phyloP scores from a whole-genome alignment of 768 basidiomycete species.

The Fomitopsis pulvina region DNA sequence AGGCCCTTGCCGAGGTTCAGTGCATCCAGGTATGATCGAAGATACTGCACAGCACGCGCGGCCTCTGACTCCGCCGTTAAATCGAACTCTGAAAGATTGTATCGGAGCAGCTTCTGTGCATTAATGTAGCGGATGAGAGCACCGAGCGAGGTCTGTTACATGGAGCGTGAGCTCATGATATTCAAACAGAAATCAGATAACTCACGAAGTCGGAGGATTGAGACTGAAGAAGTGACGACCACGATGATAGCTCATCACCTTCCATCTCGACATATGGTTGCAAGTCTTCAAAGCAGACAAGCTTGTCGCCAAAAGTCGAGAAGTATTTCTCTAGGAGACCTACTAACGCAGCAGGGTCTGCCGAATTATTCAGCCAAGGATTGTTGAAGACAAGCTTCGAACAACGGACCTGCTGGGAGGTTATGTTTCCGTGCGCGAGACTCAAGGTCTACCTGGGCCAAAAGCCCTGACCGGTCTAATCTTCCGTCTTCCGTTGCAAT shows the following conservation, averaged over 20 bases:
- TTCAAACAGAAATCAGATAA: conserved; percentile 25
- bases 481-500: conserved; percentile 60
- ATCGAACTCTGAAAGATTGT: conserved; percentile 42
- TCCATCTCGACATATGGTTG: conserved; percentile 54
- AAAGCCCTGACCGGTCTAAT: conserved; percentile 65
- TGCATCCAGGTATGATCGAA: conserved; percentile 57
- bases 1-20: conserved; percentile 62
- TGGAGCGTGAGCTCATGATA: background rate
- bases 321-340: conserved; percentile 63
- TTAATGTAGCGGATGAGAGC: conserved; percentile 69
- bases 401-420: conserved; percentile 38
- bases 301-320: conserved; percentile 66
- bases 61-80: conserved; percentile 53
- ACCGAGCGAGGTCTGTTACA: conserved; percentile 21
- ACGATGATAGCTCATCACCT: conserved; percentile 39
- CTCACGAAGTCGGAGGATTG: conserved; percentile 38
- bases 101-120: conserved; percentile 65
- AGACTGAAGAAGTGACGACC: conserved; percentile 47
- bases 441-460: conserved; percentile 76
- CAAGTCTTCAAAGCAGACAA: conserved; percentile 85
- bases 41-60: conserved; percentile 43
- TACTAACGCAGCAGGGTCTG: conserved; percentile 42
- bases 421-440: conserved; percentile 44
- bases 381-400: background rate
- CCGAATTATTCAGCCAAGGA: background rate